A percentile compares a stretch with the other conserved stretches of the same genome.
phyloP scores from a whole-genome alignment of 2,329 filamentous ascomycete species.

The Curvularia verruculosa region DNA sequence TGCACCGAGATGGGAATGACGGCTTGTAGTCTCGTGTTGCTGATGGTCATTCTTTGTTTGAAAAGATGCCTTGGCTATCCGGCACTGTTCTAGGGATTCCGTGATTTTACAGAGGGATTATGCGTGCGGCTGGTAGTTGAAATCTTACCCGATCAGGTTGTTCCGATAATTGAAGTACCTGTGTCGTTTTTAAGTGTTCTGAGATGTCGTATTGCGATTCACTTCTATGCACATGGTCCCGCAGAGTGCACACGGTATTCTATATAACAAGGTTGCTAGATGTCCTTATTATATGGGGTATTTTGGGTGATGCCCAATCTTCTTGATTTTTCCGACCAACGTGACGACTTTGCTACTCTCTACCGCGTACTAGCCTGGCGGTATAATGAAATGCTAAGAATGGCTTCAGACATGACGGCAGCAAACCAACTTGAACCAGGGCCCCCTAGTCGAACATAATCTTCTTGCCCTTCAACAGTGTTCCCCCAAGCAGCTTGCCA shows the following conservation, averaged over 20 bases:
- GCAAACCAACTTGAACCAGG: background rate
- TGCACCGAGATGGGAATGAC: background rate
- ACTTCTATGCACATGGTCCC: background rate
- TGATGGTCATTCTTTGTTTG: background rate
- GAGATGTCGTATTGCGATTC: background rate
- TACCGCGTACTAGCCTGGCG: background rate
- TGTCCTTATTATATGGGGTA: background rate
- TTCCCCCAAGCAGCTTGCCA: conserved; percentile 68
- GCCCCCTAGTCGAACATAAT: conserved; percentile 50
- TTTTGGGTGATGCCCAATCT: background rate
- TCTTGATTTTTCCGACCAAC: background rate
- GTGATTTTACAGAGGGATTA: background rate
- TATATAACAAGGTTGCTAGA: background rate
- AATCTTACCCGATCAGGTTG: background rate
- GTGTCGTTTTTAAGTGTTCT: background rate
- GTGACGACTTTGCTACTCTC: background rate
- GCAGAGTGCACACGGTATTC: background rate
- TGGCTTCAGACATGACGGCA: background rate
- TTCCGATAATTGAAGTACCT: background rate
- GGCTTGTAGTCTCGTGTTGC: background rate
- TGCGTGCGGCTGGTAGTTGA: background rate
- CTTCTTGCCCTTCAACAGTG: conserved; percentile 54
- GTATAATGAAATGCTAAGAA: background rate
- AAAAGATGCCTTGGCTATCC: conserved; percentile 2
- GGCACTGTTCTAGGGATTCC: too few species aligned